Conservation (phyloP, 768 basidiomycete species). For the Suillus decipiens region DNA sequence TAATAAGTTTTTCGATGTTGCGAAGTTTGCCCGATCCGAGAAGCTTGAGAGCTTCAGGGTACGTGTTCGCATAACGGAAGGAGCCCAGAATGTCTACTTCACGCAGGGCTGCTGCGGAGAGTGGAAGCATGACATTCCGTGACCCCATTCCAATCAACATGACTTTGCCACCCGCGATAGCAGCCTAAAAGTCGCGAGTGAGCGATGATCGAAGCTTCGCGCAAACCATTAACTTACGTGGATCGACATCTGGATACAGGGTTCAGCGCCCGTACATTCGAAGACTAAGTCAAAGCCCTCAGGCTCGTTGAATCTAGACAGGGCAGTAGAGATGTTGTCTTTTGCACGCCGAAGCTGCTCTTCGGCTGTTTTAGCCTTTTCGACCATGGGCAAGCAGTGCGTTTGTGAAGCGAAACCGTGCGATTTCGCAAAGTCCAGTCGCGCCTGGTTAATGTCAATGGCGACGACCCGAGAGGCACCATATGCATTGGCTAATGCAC, state of each 20-base stretch:
- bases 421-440: conserved; percentile 74
- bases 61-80: conserved; percentile 91
- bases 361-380: conserved; percentile 52
- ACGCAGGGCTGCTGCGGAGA: conserved; percentile 77
- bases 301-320: conserved; percentile 55
- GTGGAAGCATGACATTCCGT: conserved; percentile 77
- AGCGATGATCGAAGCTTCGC: conserved; percentile 14
- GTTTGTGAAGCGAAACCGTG: conserved; percentile 78
- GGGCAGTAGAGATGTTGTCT: conserved; percentile 51
- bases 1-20: conserved; percentile 73
- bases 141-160: conserved; percentile 97
- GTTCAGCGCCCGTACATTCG: conserved; percentile 94
- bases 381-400: conserved; percentile 59
- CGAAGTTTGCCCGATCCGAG: conserved; percentile 64
- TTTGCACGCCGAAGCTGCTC: conserved; percentile 63
- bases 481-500: conserved; percentile 69
- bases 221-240: conserved; percentile 58
- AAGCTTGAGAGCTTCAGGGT: conserved; percentile 80
- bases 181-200: conserved; percentile 52
- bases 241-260: conserved; percentile 88
- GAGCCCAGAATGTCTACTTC: conserved; percentile 94
- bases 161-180: conserved; percentile 83
- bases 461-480: conserved; percentile 77
- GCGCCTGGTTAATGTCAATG: conserved; percentile 81
- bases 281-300: conserved; percentile 93